Evolutionary conservation across 2,329 filamentous ascomycete species (phyloP).

Genomic region (Incumbomyces lentus): DNA sequence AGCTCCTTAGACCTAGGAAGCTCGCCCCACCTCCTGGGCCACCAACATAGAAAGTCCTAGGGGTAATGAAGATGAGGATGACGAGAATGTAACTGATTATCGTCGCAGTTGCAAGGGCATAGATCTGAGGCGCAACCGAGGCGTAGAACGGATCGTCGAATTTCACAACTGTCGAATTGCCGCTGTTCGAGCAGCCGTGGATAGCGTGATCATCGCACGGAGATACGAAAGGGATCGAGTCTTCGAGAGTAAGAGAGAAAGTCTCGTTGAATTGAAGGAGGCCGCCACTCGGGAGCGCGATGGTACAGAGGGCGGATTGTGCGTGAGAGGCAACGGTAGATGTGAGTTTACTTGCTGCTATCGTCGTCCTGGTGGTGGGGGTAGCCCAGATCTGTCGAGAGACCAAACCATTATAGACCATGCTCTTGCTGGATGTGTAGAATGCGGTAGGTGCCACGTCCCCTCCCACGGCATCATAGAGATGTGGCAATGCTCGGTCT

Average conservation of each 20-base stretch:
- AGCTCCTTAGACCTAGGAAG: constrained; percentile 75
- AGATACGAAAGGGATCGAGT: constrained; percentile 41
- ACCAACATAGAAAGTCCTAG: constrained; percentile 83
- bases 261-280: constrained; percentile 33
- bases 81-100: constrained; percentile 86
- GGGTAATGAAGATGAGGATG: constrained; percentile 87
- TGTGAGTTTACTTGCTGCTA: not conserved
- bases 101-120: constrained; percentile 82
- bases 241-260: constrained; percentile 34
- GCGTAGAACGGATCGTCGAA: constrained; percentile 83
- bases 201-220: constrained; percentile 34
- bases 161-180: constrained; percentile 48
- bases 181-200: constrained; percentile 17
- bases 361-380: not conserved
- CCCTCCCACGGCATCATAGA: constrained; percentile 1
- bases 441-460: not conserved
- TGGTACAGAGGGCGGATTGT: constrained; percentile 3
- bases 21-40: constrained; percentile 57
- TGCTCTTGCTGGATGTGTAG: constrained; percentile 1
- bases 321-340: not conserved
- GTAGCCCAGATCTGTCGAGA: constrained; percentile 2
- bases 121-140: constrained; percentile 84
- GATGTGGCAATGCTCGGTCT: not conserved
- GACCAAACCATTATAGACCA: constrained; percentile 1
- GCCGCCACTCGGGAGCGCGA: constrained; percentile 18